A percentile compares a stretch with the other conserved stretches of the same genome.
Evolutionary conservation across 2,329 filamentous ascomycete species (phyloP).

Genomic region (Plenodomus lindquistii): DNA sequence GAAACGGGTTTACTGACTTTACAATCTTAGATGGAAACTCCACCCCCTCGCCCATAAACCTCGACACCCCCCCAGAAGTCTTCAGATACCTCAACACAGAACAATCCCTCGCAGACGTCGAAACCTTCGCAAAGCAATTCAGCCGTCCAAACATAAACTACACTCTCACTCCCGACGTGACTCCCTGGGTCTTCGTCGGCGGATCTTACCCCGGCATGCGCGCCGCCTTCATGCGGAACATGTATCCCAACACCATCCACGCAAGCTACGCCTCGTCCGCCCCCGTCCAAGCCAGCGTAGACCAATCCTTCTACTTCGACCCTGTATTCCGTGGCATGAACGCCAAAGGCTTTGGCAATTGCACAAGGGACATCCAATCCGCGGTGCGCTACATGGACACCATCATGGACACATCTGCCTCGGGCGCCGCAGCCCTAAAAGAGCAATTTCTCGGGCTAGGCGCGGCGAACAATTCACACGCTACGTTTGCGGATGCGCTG

Average conservation of each 20-base stretch:
- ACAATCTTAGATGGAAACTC: constrained; percentile 43
- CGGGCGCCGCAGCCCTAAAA: constrained; percentile 49
- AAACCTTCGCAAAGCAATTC: constrained; percentile 47
- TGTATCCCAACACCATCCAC: constrained; percentile 45
- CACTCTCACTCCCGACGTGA: constrained; percentile 39
- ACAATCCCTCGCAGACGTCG: constrained; percentile 49
- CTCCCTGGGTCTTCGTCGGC: constrained; percentile 46
- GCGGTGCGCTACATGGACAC: constrained; percentile 55
- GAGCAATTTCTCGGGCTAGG: constrained; percentile 53
- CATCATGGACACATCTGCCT: constrained; percentile 43
- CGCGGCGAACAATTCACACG: constrained; percentile 52
- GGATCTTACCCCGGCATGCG: constrained; percentile 46
- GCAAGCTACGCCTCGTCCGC: constrained; percentile 44
- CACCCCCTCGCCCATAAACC: constrained; percentile 35
- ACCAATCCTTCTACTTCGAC: constrained; percentile 58
- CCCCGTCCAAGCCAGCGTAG: constrained; percentile 51
- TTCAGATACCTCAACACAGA: constrained; percentile 46
- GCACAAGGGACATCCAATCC: constrained; percentile 54
- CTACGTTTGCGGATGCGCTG: constrained; percentile 53
- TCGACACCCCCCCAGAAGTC: constrained; percentile 36
- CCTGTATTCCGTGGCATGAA: constrained; percentile 54
- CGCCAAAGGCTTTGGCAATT: constrained; percentile 49
- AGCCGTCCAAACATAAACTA: constrained; percentile 39
- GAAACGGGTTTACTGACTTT: constrained; percentile 1
- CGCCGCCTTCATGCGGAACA: constrained; percentile 45